Evolutionary conservation across 1,284 basidiomycete genomes (phyloP), one percentile per base, ranked within the genome.

Genomic region (Heterobasidion parviporum): DNA sequence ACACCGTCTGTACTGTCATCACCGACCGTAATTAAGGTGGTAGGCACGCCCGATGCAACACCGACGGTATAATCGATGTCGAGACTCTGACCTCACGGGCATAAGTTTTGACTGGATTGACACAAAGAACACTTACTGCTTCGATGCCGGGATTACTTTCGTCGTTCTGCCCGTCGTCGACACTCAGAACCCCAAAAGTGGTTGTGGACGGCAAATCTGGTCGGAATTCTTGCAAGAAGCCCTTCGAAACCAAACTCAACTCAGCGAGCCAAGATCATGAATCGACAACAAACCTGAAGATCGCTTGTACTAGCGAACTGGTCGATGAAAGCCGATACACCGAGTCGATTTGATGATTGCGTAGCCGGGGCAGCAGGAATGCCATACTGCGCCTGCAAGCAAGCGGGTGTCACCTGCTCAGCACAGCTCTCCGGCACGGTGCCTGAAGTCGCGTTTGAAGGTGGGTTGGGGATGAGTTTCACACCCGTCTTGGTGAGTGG

Each of bases 61-160:
- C 57, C 50, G 8, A 58, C 26, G 15, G 56, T 57, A 15, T 53
- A 57, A 10, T 57, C 52, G 8, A 38, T 36, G 41, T 57, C 56
- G 20, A 57, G 48, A 16, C 51, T 16, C 56, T 57, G 18, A 18
- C 18, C 18, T 2, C 18, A 18, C 18, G 16, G 45, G 20, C 8
- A 20, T 34, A 14, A 15, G 35, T 5, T 41, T 41, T 41, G 6
- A 15, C 6, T 5, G 6, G 3, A 15, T 14, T n/a, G 14, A 18
- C 3, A 16, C 8, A 55, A 34, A 54, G 56, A 14, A 50, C 35
- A 78, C 75, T 59, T 57, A 62, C 67, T 83, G 87, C 58, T 46
- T 59, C 58, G 34, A 53, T 16, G 34, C 55, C 55, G 8, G 55
- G 55, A 38, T 8, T 9, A 47, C 6, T 16, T 20, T 47, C 36